Evolutionary conservation across 768 basidiomycete species (phyloP), one percentile per base, ranked within the genome.

Genomic region (Auricularia cornea): DNA sequence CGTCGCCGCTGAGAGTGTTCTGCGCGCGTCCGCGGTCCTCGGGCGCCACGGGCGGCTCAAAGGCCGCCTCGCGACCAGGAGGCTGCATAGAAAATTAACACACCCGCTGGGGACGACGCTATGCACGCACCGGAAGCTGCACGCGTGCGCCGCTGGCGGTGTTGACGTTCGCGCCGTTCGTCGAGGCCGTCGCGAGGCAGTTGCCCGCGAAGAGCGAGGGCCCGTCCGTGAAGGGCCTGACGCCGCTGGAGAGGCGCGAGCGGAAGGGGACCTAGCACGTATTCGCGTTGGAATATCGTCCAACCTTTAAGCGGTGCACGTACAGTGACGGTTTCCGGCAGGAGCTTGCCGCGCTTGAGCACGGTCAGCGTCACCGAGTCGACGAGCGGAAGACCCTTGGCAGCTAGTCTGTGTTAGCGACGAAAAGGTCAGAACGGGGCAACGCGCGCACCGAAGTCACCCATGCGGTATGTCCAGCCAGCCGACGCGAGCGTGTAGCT

Each of bases 371-470:
- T 74, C 28, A 80, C 83, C 1, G 71, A 73, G 67, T 86, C 84
- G 32, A 69, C 69, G 12, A 84, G 71, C 20, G 85, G 84, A 28
- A 83, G 81, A 28, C 28, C 51, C 51, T 52, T 52, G 8, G 51
- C 51, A 11, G 51, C 51, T 52, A 20, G 11, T n/a, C 12, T 8
- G 20, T 8, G 20, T 38, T 5, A 38, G 8, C 20, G 20, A n/a
- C 20, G 28, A 52, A 52, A 52, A 52, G 12, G 12, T 11, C 20
- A 52, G 8, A 8, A 52, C 28, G 8, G 11, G 12, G 51, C 28
- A 11, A n/a, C 28, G 54, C 80, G 77, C 62, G 80, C 79, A 0
- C 83, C 84, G 68, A 86, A 86, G 63, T 84, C 81, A 32, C 72
- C 72, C 68, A 73, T 65, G 61, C 63, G 63, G 63, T 74, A 75